Conservation (phyloP, 2,329 filamentous ascomycete genomes). For the Talaromyces islandicus region DNA sequence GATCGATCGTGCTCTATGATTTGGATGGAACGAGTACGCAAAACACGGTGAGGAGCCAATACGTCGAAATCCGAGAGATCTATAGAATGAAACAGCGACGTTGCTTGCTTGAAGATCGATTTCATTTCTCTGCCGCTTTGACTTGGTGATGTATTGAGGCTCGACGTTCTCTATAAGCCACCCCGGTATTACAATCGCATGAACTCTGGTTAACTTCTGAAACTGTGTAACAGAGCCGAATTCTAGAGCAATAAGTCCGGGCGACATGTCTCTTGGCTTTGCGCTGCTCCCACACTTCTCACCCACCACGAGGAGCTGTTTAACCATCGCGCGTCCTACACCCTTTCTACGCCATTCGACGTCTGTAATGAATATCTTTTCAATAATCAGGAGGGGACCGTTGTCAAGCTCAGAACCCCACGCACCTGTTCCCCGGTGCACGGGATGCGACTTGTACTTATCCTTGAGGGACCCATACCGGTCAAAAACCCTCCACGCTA, state of each 20-base stretch:
- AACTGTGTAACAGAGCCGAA: not conserved
- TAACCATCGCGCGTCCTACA: slow-evolving; percentile 22
- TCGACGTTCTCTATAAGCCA: slow-evolving; percentile 12
- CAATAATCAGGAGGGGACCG: slow-evolving; percentile 25
- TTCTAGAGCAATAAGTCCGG: not conserved
- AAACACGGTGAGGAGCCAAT: slow-evolving; percentile 16
- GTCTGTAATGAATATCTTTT: slow-evolving; percentile 17
- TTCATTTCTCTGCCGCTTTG: slow-evolving; percentile 10
- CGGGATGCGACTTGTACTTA: slow-evolving; percentile 25
- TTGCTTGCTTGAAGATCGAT: slow-evolving; percentile 4
- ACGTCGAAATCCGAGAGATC: slow-evolving; percentile 17
- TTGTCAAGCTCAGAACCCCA: slow-evolving; percentile 23
- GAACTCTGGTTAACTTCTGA: slow-evolving; percentile 10
- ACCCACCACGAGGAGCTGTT: not conserved
- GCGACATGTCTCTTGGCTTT: not conserved
- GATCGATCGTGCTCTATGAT: slow-evolving; percentile 13
- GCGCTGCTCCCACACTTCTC: not conserved
- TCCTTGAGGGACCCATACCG: slow-evolving; percentile 30
- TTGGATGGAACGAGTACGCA: slow-evolving; percentile 14
- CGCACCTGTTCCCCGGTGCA: slow-evolving; percentile 22
- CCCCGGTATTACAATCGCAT: slow-evolving; percentile 16
- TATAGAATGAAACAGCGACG: slow-evolving; percentile 15
- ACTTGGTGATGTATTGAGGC: slow-evolving; percentile 14
- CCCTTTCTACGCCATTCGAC: slow-evolving; percentile 23
- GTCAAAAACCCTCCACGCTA: slow-evolving; percentile 34